A percentile compares a stretch with the other conserved stretches of the same genome.
Evolutionary conservation across 2,329 filamentous ascomycete genomes (phyloP).

Genomic region (Mycosphaerella sp.): DNA sequence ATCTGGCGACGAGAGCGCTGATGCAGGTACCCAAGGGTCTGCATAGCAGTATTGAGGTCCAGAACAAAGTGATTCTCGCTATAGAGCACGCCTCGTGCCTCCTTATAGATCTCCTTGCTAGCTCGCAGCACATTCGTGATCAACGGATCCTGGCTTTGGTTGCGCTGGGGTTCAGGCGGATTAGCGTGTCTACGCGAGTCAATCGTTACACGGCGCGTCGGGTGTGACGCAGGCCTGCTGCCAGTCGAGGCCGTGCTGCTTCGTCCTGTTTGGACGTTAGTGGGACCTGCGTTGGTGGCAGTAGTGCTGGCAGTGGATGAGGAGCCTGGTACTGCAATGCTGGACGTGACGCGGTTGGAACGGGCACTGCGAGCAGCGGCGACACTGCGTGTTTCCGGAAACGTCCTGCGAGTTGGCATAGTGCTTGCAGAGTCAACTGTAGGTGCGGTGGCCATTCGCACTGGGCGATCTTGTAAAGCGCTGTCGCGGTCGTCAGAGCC

Average conservation of each 20-base stretch:
- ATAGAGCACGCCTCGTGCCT: constrained; percentile 40
- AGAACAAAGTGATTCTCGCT: constrained; percentile 38
- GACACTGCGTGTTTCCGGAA: background rate
- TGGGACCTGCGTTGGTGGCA: background rate
- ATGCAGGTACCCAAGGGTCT: constrained; percentile 37
- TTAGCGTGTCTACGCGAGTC: background rate
- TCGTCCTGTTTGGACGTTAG: background rate
- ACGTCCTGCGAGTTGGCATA: background rate
- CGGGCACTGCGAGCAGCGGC: background rate
- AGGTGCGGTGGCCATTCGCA: background rate
- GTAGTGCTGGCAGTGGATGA: background rate
- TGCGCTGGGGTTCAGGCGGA: constrained; percentile 18
- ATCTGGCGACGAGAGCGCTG: constrained; percentile 42
- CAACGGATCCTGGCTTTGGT: constrained; percentile 34
- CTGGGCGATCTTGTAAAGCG: too few relatives aligned
- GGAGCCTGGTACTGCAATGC: background rate
- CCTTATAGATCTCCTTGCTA: constrained; percentile 38
- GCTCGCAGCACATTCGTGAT: constrained; percentile 37
- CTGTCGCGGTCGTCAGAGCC: constrained; percentile 8
- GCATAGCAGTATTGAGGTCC: constrained; percentile 35
- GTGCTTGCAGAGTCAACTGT: background rate
- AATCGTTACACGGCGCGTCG: background rate
- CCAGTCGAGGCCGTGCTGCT: too few relatives aligned
- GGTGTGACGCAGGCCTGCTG: background rate
- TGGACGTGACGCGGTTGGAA: background rate